These are phyloP conservation scores for Pyricularia sp. DNA, from an alignment of 2,329 filamentous ascomycete genomes.

Conservation along the genomic window DNA sequence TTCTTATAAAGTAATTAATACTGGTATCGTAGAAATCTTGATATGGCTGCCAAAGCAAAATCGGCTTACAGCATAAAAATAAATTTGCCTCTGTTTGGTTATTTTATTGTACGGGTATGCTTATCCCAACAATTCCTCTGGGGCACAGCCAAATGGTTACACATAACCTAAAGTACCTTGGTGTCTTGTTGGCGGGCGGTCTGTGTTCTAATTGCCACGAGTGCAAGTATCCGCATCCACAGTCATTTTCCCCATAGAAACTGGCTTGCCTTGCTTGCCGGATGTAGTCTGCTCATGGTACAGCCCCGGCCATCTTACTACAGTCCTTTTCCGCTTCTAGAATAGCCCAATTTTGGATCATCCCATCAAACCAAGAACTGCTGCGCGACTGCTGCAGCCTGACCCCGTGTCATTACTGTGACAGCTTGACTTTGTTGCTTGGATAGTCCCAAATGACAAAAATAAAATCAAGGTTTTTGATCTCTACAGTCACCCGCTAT, in stretches of 20 bases:
- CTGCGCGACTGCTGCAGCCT: background rate
- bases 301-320: background rate
- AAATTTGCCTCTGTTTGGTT: background rate
- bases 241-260: background rate
- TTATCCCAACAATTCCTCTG: background rate
- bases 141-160: background rate
- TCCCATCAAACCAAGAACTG: background rate
- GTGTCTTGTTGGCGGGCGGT: background rate
- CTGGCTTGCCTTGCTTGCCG: background rate
- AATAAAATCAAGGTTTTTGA: background rate
- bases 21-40: no score
- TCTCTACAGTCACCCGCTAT: background rate
- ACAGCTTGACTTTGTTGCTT: background rate
- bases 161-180: background rate
- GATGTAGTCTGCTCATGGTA: background rate
- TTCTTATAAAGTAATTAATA: background rate
- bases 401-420: background rate
- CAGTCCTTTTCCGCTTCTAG: background rate
- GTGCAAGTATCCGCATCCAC: background rate
- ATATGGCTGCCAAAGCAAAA: background rate
- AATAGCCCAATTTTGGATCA: background rate
- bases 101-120: no score
- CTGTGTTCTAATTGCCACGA: background rate
- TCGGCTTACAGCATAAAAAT: background rate
- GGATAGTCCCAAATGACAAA: background rate